Percentiles rank a stretch among this genome's conserved stretches.
phyloP scores from a whole-genome alignment of 2,329 filamentous ascomycete genomes.

The Helicocarpus griseus region DNA sequence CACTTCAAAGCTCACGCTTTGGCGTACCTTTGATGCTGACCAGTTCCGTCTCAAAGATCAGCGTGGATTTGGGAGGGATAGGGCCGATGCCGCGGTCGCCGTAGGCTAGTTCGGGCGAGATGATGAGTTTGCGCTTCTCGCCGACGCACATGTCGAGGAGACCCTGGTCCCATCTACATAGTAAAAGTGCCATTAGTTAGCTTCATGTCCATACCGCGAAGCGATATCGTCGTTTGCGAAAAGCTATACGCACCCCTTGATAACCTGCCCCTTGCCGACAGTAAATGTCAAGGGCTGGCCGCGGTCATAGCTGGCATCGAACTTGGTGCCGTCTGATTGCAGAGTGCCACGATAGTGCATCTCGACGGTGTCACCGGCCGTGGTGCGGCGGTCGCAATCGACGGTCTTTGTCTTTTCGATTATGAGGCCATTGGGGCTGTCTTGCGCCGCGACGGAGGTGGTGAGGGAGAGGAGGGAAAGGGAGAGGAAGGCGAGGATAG shows the following conservation, averaged over 20 bases:
- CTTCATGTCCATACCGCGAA: too few relatives aligned
- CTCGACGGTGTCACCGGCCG: conserved; percentile 66
- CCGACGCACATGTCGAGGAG: conserved; percentile 91
- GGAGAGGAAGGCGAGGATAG: conserved; percentile 3
- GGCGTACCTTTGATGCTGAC: conserved; percentile 68
- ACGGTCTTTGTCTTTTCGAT: conserved; percentile 67
- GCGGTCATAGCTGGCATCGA: conserved; percentile 76
- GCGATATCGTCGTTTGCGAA: too few relatives aligned
- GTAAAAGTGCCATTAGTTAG: conserved; percentile 11
- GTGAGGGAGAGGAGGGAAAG: conserved; percentile 29
- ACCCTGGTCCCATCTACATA: conserved; percentile 72
- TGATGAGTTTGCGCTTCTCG: conserved; percentile 81
- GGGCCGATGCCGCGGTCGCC: conserved; percentile 66
- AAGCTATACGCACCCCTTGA: conserved; percentile 59
- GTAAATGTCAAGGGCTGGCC: conserved; percentile 66
- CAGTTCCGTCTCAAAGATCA: conserved; percentile 89
- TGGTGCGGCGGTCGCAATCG: conserved; percentile 65
- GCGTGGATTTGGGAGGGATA: conserved; percentile 70
- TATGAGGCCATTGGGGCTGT: conserved; percentile 50
- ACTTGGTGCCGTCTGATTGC: conserved; percentile 61
- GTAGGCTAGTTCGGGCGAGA: conserved; percentile 80
- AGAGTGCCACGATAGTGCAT: conserved; percentile 88
- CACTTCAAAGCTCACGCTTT: conserved; percentile 36
- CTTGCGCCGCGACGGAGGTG: conserved; percentile 34
- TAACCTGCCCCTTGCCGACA: conserved; percentile 73